phyloP scores from a whole-genome alignment of 345 rosid genomes.

The Pistacia integerrima region DNA sequence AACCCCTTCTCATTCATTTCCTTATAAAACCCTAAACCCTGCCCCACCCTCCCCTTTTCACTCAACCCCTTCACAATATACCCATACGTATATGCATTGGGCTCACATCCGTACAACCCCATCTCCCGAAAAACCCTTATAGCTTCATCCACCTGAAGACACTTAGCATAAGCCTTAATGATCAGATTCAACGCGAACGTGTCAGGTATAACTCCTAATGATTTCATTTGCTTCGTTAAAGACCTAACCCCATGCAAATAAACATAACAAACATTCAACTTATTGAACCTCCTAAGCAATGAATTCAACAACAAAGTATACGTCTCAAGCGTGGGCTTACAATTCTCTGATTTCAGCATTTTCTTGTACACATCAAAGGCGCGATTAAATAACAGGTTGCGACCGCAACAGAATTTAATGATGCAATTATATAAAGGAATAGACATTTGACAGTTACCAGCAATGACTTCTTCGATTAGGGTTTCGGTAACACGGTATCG shows the following conservation, averaged over 20 bases:
- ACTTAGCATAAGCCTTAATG: conserved; percentile 78
- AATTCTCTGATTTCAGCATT: conserved; percentile 62
- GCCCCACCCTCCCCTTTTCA: conserved; percentile 67
- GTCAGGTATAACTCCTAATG: conserved; percentile 77
- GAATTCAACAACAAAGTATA: conserved; percentile 60
- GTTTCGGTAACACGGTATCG: conserved; percentile 74
- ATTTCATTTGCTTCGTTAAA: conserved; percentile 82
- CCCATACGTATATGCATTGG: conserved; percentile 67
- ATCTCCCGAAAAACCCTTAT: conserved; percentile 67
- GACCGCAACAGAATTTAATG: conserved; percentile 78
- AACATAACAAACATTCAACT: conserved; percentile 68
- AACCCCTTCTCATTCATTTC: conserved; percentile 71
- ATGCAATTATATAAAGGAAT: conserved; percentile 71
- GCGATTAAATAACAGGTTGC: conserved; percentile 67
- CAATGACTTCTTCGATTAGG: conserved; percentile 72
- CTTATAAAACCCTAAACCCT: conserved; percentile 75
- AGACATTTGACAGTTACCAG: conserved; percentile 80
- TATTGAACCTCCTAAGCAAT: conserved; percentile 73
- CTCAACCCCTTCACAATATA: conserved; percentile 78
- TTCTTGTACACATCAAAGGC: conserved; percentile 85
- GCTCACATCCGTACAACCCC: conserved; percentile 81
- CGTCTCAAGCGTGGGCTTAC: conserved; percentile 81
- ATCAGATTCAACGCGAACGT: conserved; percentile 83
- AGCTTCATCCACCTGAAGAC: conserved; percentile 78
- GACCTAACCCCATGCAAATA: conserved; percentile 82